Conservation (phyloP, 495 filamentous ascomycete species). For the Penicillium egyptiacum region DNA sequence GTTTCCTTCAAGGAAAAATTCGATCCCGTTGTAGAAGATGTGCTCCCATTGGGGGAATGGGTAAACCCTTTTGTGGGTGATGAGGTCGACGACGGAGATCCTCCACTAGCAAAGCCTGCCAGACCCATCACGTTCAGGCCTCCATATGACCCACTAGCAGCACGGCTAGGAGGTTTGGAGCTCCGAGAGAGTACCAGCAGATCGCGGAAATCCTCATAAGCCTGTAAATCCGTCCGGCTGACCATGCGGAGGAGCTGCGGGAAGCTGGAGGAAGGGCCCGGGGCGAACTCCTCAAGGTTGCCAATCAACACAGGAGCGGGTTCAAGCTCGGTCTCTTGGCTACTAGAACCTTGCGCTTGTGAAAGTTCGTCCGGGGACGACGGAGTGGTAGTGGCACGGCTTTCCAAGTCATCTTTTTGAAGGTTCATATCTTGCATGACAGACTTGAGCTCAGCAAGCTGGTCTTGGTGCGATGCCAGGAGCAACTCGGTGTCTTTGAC, state of each 20-base stretch:
- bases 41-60: constrained; percentile 42
- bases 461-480: constrained; percentile 86
- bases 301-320: constrained; percentile 13
- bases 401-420: constrained; percentile 66
- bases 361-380: constrained; percentile 58
- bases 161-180: constrained; percentile 58
- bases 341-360: constrained; percentile 21
- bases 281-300: constrained; percentile 58
- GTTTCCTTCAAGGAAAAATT: constrained; percentile 75
- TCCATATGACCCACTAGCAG: constrained; percentile 67
- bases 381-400: constrained; percentile 61
- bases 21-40: constrained; percentile 37
- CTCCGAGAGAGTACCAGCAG: constrained; percentile 68
- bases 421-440: constrained; percentile 87
- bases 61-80: constrained; percentile 42
- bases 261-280: constrained; percentile 83
- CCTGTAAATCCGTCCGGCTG: constrained; percentile 73
- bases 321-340: constrained; percentile 25
- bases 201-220: constrained; percentile 83
- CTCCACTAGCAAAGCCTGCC: constrained; percentile 49
- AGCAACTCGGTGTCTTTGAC: constrained; percentile 83
- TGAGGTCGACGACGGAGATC: constrained; percentile 46
- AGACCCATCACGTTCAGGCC: constrained; percentile 62
- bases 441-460: constrained; percentile 83
- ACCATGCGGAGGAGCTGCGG: constrained; percentile 78